Base-by-base conservation (phyloP, 192 early-diverging fungal species). In the Podila verticillata region DNA sequence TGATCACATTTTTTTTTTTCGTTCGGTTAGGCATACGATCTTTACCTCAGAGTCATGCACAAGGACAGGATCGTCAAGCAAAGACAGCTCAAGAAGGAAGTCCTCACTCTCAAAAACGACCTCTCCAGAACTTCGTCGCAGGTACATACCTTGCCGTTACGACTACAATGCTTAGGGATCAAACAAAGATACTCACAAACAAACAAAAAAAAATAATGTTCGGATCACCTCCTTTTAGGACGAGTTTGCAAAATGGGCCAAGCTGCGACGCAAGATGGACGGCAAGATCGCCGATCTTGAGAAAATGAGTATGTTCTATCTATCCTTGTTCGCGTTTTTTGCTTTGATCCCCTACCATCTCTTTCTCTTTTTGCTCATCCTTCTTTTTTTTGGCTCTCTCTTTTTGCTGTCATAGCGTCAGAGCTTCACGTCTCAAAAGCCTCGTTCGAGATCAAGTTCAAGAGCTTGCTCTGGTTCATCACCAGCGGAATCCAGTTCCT, bases 211-310 rank as follows among this genome's bases (percentile, higher is more conserved):
- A 44, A 36, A 44, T n/a, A n/a, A 1, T 24, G 6, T 54, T 26
- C 51, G 20, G 51, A 47, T 56, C 48, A 39, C 36, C 28, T 63
- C 44, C 24, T 32, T 63, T 29, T 68, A 92, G 84, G 94, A 97
- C 79, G 90, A 96, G 85, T 97, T 97, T 88, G 94, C 96, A 28
- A 91, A 90, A 81, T 97, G 96, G 96, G 96, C 96, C 48, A 95
- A 94, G 84, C 72, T 95, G 73, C 89, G 93, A 48, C 89, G 96
- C 72, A 88, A 89, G 68, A 85, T 95, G 64, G 96, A 97, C 74
- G 88, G 89, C 32, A 74, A 84, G 49, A 87, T 92, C 15, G 87
- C 88, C n/a, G 89, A 91, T 60, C 89, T 92, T 54, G 93, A 96
- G 59, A 86, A 84, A 32, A 61, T 87, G 59, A 84, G 90, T 92